Percentiles rank a stretch among this genome's conserved stretches.
These are phyloP conservation scores for Actinidia polygama DNA, from an alignment of 179 eudicot species.

Conservation along the genomic window DNA sequence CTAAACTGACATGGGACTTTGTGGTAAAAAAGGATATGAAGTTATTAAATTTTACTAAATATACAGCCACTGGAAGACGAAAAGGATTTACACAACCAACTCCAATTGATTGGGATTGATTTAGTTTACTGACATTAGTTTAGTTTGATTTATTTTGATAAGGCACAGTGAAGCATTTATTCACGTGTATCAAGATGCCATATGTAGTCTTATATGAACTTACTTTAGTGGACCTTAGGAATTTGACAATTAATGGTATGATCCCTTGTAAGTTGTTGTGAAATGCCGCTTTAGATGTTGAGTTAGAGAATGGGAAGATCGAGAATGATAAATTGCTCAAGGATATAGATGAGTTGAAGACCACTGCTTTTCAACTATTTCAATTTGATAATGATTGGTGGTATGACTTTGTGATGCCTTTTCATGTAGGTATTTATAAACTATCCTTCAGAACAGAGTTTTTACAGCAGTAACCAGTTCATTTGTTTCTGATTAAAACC, in stretches of 20 bases:
- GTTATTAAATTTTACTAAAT: neutral
- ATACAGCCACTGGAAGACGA: neutral
- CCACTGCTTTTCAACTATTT: slow-evolving; percentile 44
- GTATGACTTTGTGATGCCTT: neutral
- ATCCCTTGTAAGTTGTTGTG: slow-evolving; percentile 1
- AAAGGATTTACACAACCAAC: neutral
- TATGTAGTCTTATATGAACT: neutral
- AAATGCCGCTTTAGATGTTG: slow-evolving; percentile 49
- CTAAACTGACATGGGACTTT: neutral
- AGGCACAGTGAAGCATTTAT: neutral
- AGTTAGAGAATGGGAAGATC: slow-evolving; percentile 41
- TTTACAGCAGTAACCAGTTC: neutral
- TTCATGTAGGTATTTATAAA: no score
- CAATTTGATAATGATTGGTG: slow-evolving; percentile 9
- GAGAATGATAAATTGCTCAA: slow-evolving; percentile 52
- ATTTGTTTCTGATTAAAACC: neutral
- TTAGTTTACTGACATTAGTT: no score
- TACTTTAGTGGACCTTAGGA: neutral
- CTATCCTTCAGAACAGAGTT: neutral
- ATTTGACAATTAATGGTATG: neutral
- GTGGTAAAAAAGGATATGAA: neutral
- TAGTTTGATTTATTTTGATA: neutral
- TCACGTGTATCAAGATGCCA: neutral
- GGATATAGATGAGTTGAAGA: slow-evolving; percentile 54
- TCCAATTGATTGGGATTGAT: neutral